Evolutionary conservation across 768 basidiomycete species (phyloP).

Genomic region (Peribolospora baueri): DNA sequence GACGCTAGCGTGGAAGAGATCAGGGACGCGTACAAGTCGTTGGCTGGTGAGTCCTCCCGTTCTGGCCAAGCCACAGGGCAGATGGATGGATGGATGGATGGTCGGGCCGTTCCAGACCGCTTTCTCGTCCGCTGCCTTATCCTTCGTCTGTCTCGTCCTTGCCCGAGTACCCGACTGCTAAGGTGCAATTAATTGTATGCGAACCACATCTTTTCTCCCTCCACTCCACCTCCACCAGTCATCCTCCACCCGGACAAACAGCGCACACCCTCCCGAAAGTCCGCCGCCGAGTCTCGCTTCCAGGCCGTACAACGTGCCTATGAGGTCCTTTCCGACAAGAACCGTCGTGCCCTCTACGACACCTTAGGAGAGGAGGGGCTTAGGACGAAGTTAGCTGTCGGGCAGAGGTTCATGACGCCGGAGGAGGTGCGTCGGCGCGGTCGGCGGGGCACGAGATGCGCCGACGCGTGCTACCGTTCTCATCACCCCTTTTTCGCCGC

Average conservation of each 20-base stretch:
- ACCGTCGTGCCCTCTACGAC: constrained; percentile 43
- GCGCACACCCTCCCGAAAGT: constrained; percentile 30
- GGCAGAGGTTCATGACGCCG: constrained; percentile 17
- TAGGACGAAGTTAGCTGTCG: constrained; percentile 20
- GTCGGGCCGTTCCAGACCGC: not conserved
- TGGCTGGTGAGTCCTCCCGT: constrained; percentile 25
- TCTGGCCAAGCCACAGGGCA: not conserved
- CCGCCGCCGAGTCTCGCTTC: constrained; percentile 40
- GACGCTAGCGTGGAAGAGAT: constrained; percentile 44
- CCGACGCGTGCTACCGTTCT: not conserved
- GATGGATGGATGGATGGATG: not conserved
- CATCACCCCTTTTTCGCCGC: not conserved
- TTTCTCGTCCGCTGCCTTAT: no score
- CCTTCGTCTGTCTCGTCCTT: no score
- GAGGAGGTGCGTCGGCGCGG: constrained; percentile 14
- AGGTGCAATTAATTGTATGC: no score
- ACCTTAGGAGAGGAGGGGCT: constrained; percentile 32
- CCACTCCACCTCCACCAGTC: constrained; percentile 14
- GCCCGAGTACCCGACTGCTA: no score
- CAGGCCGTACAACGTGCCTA: constrained; percentile 61
- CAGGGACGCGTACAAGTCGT: constrained; percentile 40
- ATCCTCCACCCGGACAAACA: constrained; percentile 72
- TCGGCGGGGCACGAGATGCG: not conserved
- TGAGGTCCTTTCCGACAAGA: constrained; percentile 45
- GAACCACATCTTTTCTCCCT: not conserved